These are phyloP conservation scores for Bathelium albidoporum DNA, from an alignment of 495 filamentous ascomycete genomes.

Conservation along the genomic window DNA sequence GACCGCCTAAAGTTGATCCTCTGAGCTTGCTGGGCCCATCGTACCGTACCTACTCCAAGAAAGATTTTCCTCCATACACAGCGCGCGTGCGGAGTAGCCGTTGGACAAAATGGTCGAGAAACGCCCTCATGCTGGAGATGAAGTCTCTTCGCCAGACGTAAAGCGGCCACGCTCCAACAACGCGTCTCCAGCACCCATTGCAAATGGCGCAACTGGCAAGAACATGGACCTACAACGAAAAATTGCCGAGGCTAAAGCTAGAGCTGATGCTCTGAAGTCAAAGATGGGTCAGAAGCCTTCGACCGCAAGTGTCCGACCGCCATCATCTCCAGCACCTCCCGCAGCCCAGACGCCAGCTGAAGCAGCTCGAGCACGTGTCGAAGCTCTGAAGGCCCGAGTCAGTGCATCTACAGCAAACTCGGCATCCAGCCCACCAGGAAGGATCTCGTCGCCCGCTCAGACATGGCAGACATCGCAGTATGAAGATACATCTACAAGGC, in stretches of 20 bases:
- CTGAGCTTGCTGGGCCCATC: no score
- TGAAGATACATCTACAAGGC: slow-evolving; percentile 42
- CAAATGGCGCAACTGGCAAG: slow-evolving; percentile 26
- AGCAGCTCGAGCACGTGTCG: slow-evolving; percentile 18
- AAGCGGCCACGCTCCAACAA: slow-evolving; percentile 51
- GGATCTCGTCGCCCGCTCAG: slow-evolving; percentile 29
- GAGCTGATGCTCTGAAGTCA: slow-evolving; percentile 51
- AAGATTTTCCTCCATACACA: not conserved
- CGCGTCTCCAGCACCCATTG: slow-evolving; percentile 43
- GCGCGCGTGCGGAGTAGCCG: no score
- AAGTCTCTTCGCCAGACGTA: slow-evolving; percentile 38
- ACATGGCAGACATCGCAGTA: slow-evolving; percentile 34
- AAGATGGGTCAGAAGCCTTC: slow-evolving; percentile 31
- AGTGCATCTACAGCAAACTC: slow-evolving; percentile 59
- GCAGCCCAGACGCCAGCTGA: slow-evolving; percentile 7
- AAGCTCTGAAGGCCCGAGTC: slow-evolving; percentile 33
- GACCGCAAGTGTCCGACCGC: slow-evolving; percentile 33
- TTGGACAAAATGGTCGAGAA: slow-evolving; percentile 52
- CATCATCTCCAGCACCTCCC: slow-evolving; percentile 19
- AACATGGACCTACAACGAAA: slow-evolving; percentile 50
- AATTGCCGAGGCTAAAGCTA: slow-evolving; percentile 52
- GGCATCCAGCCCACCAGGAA: slow-evolving; percentile 34
- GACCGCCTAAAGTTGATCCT: not conserved
- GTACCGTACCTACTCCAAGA: not conserved
- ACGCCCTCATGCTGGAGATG: slow-evolving; percentile 48